phyloP scores from a whole-genome alignment of 73 alveolate genomes.

The Tetrahymena elliotti region DNA sequence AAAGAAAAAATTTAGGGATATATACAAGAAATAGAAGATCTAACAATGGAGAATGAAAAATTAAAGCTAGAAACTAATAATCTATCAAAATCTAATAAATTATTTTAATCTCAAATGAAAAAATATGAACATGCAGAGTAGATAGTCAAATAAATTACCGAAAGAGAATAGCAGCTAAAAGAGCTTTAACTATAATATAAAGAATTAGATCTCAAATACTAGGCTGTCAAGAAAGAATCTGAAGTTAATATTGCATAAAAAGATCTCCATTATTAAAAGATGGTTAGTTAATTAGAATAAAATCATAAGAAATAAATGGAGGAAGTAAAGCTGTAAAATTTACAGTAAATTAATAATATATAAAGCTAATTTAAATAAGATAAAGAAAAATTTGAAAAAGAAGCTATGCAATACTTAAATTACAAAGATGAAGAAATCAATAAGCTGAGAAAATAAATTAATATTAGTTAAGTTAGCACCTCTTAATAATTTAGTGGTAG shows the following conservation, averaged over 20 bases:
- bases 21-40: not conserved
- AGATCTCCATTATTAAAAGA: not conserved
- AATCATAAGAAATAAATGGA: not conserved
- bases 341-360: not conserved
- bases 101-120: not conserved
- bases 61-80: not conserved
- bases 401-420: not conserved
- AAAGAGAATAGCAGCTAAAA: not conserved
- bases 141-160: not conserved
- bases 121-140: not conserved
- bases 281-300: not conserved
- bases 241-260: not conserved
- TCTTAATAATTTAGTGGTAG: not conserved
- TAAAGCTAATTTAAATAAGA: not conserved
- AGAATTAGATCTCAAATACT: not conserved
- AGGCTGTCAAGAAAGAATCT: not conserved
- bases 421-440: not conserved
- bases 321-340: not conserved
- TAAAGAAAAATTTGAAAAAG: not conserved
- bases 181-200: not conserved
- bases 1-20: not conserved
- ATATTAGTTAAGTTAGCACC: not conserved
- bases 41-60: not conserved
- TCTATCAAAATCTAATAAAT: not conserved
- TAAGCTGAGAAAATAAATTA: not conserved